These are phyloP conservation scores for Chrysosporium keratinophilum DNA, from an alignment of 2,329 filamentous ascomycete species.

Conservation along the genomic window DNA sequence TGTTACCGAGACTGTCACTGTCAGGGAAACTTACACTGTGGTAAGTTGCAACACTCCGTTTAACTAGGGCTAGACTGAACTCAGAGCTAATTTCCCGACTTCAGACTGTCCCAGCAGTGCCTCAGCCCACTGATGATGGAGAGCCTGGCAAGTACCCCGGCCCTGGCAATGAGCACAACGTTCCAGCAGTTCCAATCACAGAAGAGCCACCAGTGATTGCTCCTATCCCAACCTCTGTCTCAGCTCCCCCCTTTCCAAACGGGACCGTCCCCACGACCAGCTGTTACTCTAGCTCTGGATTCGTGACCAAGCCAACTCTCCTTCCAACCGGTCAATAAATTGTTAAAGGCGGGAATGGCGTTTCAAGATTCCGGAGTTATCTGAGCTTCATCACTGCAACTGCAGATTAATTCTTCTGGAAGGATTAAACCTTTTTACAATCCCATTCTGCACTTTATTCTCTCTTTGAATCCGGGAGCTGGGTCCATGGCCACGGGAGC, in stretches of 20 bases:
- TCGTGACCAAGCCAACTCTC: background rate
- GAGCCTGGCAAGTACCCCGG: background rate
- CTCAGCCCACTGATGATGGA: background rate
- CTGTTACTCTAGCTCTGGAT: conserved; percentile 1
- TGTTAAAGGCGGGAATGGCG: background rate
- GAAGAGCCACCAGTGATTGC: background rate
- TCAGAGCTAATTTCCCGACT: background rate
- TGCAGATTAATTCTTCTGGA: conserved; percentile 4
- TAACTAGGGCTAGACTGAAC: conserved; percentile 8
- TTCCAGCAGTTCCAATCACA: background rate
- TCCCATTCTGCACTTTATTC: background rate
- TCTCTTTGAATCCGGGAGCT: background rate
- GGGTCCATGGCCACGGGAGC: background rate
- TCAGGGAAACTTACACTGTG: conserved; percentile 29
- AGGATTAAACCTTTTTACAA: background rate
- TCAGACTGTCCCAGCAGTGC: background rate
- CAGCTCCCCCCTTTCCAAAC: conserved; percentile 2
- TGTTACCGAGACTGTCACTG: conserved; percentile 27
- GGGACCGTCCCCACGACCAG: background rate
- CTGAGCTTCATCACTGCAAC: background rate
- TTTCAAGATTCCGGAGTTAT: background rate
- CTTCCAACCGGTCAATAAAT: background rate
- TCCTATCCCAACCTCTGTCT: background rate
- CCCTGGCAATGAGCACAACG: background rate
- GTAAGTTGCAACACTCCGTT: conserved; percentile 19